Conservation (phyloP, 2,329 filamentous ascomycete species). For the Diaporthe helianthi region DNA sequence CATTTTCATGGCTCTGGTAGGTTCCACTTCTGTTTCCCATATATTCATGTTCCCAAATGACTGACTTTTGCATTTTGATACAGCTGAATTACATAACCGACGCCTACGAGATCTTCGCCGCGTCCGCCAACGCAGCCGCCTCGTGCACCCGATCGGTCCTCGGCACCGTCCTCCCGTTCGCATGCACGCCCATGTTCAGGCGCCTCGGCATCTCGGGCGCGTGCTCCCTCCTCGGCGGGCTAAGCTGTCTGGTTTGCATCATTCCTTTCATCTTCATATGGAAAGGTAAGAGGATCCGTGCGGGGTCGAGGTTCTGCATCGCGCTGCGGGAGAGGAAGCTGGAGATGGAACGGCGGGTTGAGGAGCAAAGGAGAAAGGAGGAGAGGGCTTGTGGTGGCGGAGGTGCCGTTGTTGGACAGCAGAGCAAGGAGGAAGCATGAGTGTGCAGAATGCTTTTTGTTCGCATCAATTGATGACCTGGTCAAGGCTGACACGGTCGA, state of each 20-base stretch:
- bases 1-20: slow-evolving; percentile 67
- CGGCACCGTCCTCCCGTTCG: slow-evolving; percentile 64
- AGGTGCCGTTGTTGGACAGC: background rate
- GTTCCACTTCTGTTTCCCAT: slow-evolving; percentile 3
- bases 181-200: slow-evolving; percentile 57
- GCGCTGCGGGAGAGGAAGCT: slow-evolving; percentile 60
- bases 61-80: background rate
- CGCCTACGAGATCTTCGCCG: slow-evolving; percentile 71
- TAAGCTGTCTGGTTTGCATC: slow-evolving; percentile 57
- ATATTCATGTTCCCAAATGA: background rate
- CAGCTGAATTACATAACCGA: slow-evolving; percentile 66
- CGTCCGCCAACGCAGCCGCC: slow-evolving; percentile 60
- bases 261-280: slow-evolving; percentile 62
- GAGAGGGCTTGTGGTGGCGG: background rate
- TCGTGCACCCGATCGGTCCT: slow-evolving; percentile 57
- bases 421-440: slow-evolving; percentile 9
- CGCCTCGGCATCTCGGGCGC: slow-evolving; percentile 56
- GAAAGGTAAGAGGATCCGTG: slow-evolving; percentile 62
- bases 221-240: slow-evolving; percentile 59
- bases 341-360: slow-evolving; percentile 50
- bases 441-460: background rate
- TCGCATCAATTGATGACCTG: background rate
- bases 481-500: background rate
- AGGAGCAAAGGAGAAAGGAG: slow-evolving; percentile 43
- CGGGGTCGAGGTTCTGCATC: slow-evolving; percentile 67